Base-by-base conservation (phyloP, 768 basidiomycete species). In the Pulveroboletus frians region DNA sequence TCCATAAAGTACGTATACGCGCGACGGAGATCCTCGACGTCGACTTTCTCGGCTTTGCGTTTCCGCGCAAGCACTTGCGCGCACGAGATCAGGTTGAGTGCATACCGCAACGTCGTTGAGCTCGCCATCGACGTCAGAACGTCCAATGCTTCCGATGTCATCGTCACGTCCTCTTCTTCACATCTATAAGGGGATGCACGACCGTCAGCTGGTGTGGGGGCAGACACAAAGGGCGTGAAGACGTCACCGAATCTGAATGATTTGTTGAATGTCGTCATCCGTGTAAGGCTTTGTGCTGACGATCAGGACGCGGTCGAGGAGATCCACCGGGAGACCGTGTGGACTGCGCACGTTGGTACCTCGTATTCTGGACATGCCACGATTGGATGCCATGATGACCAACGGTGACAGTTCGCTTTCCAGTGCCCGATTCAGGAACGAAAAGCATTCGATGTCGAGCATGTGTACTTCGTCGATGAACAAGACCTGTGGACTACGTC, bases 401-500 rank as follows among this genome's bases (percentile, higher is more conserved):
- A 98, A 73, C 1, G 95, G 95, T 1, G 95, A 85, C 1, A 98
- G 76, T 53, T 95, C 94, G 52, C 85, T 84, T 66, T 99, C 95
- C 41, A 99, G 76, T 2, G 95, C 95, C 30, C 95, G 83, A 67
- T 99, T 99, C 51, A 99, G 76, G 78, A 94, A 99, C 7, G 94
- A 96, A 76, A 98, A 98, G 65, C 95, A 97, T 67, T 98, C 95
- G 54, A 99, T 97, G 68, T 99, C 95, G 56, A 99, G 84, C 95
- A 99, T 99, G 76, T 98, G 95, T 11, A 97, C 95, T 71, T 97
- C 95, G 69, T 98, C 95, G 59, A 97, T 96, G 75, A 97, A 97
- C 11, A 96, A 75, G n/a, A 96, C 91, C 91, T 94, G 59, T 7
- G 20, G 11, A 35, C 15, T 9, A 21, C 21, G 3, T 3, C 0